Evolutionary conservation across 129 eudicot species (phyloP), one percentile per base, ranked within the genome.

Genomic region (Helianthus tuberosus): DNA sequence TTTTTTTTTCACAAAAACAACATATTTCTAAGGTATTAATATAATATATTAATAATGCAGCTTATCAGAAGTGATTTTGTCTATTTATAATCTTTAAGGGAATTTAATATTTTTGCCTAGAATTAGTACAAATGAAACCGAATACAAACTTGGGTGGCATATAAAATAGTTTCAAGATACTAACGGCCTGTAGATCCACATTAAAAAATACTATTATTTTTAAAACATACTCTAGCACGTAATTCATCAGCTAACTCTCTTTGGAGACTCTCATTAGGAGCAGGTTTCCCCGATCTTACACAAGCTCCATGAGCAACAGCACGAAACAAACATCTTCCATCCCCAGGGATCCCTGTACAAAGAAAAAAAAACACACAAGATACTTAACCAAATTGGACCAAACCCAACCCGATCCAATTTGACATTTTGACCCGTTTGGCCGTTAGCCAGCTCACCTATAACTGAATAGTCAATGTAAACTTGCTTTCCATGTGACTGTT

Each of bases 221-320:
- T 5, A 57, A 39, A 83, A 66, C 90, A 67, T 86, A 94, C 99
- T 54, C 51, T 83, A 69, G 84, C 85, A 41, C 99, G 88, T 49
- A 94, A 80, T 13, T 91, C 99, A 80, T 94, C 99, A 13, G 99
- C 99, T 69, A 94, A 78, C 77, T 91, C 86, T 76, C 88, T 86
- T 77, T 94, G 99, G 38, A 85, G 67, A 61, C 77, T 85, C 88
- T 94, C 99, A 72, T 60, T 82, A 14, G 99, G 99, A 77, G 93
- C 88, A 62, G 91, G 91, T 82, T 91, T 88, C 77, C 97, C 99
- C 11, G 88, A 78, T 71, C 94, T 80, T 52, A 91, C n/a, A 73
- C 91, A 88, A 76, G 99, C 97, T 58, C 99, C 99, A 80, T 94
- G 97, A 70, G 96, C 96, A 81, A 94, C 90, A 23, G 99, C 90